These are phyloP conservation scores for Hanseniaspora meyeri DNA, from an alignment of 805 yeast genomes.

Conservation along the genomic window DNA sequence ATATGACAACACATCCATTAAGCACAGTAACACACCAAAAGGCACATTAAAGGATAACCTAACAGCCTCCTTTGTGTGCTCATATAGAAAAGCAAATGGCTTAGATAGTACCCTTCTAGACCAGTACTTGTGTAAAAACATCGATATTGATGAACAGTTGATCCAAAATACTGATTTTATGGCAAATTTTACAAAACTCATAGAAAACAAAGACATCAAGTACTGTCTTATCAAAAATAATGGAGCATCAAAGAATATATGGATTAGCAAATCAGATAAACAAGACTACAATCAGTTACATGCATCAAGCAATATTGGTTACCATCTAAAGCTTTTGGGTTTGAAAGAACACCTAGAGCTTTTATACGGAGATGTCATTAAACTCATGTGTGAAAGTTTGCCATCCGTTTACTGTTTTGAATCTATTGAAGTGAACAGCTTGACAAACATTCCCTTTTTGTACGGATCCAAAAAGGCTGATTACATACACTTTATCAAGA, in stretches of 20 bases:
- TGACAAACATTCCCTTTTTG: slow-evolving; percentile 17
- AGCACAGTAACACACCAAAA: background rate
- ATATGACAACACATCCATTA: background rate
- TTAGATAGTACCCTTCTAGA: background rate
- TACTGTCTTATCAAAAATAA: background rate
- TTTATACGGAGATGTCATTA: background rate
- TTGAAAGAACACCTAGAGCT: background rate
- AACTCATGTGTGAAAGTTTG: background rate
- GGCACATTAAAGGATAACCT: background rate
- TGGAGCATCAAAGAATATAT: background rate
- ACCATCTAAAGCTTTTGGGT: background rate
- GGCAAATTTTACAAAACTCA: background rate
- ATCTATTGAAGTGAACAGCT: background rate
- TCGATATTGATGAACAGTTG: background rate
- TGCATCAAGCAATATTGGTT: background rate
- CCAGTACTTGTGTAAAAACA: background rate
- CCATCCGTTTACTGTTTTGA: background rate
- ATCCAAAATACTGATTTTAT: background rate
- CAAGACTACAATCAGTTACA: background rate
- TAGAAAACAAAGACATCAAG: background rate
- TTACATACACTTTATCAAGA: slow-evolving; percentile 16
- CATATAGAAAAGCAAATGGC: background rate
- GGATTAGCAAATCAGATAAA: background rate
- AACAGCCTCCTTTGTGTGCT: background rate
- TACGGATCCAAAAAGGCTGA: slow-evolving; percentile 20